Base-by-base conservation (phyloP, 495 filamentous ascomycete genomes). In the Penicillium lividum region DNA sequence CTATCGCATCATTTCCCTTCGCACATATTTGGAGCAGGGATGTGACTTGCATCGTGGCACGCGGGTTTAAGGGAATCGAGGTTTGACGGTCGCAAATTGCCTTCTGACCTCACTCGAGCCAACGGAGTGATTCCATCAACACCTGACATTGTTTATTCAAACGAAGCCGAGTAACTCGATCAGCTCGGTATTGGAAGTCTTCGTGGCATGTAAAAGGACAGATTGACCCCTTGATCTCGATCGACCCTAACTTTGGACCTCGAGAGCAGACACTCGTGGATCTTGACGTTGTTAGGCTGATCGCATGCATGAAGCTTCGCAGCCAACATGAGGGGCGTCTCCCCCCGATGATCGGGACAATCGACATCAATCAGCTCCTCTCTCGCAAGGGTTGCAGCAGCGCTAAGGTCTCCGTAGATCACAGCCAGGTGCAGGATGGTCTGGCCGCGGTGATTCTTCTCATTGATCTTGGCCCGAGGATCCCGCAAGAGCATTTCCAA, bases 371-470 rank as follows among this genome's bases (percentile, higher is more conserved):
- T 40, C 3, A 27, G 30, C 8, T 22, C 25, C 6, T 40, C 18
- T 36, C 31, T 15, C 8, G 31, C 13, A 31, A 52, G 50, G 7
- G 10, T 16, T 40, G 13, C 13, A 15, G 48, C 10, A 5, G 53
- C 43, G n/a, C 1, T 16, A 10, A 31, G 40, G 10, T 48, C 53
- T 11, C 44, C 53, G 43, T 55, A 55, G 16, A 55, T 47, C 7
- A 55, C 29, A 11, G 53, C 53, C 29, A 55, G 42, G 25, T 47
- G 53, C 2, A 55, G 53, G 15, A 45, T 4, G 7, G 53, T 56
- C 8, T 34, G 43, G 6, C 42, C 42, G 16, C 13, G 18, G 42
- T 28, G n/a, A 36, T 49, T 7, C 33, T 11, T 31, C 8, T 13
- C 4, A 13, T 48, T 22, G 36, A 40, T 40, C 13, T 40, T 40